Base-by-base conservation (phyloP, 2,329 filamentous ascomycete species). In the Penicillium sp. region DNA sequence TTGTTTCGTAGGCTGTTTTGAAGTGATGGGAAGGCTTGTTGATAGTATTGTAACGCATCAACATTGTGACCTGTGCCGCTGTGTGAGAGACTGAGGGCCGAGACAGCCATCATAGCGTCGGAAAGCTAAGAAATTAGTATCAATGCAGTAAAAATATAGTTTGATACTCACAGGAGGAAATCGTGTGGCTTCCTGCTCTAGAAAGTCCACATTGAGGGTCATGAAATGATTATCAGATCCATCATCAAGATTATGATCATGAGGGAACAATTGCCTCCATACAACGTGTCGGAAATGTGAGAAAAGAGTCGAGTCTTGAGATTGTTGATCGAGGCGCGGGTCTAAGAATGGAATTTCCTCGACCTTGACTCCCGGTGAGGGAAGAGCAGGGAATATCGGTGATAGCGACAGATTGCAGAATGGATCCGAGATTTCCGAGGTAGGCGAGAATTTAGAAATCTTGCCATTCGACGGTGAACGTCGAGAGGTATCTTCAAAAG, bases 61-160 rank as follows among this genome's bases (percentile, higher is more conserved):
- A 82, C 72, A 48, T 76, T 73, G 48, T 77, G 74, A 27, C 74
- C 72, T 27, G 72, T 75, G 31, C 77, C 75, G 58, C 73, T 76
- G 48, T 77, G 75, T 21, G 77, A 75, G 41, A 82, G 71, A 60
- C 79, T 81, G 41, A 83, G 73, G 16, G 80, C 80, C 22, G 80
- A 80, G n/a, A 85, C 68, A 4, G 82, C 81, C 72, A 83, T 82
- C 58, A 85, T 83, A 7, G 82, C 81, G 63, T 84, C 79, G 45
- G 80, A 78, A 50, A 84, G 75, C 81, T 82, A 48, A 41, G 3
- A 46, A 49, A 27, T 55, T 45, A 55, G 46, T 24, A 46, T 22
- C 45, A 44, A 41, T 16, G 46, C 29, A 29, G 13, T 16, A 14
- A 29, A n/a, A 9, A 18, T 16, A 39, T 18, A 32, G 44, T 45